These are phyloP conservation scores for Malassezia sp. DNA, from an alignment of 1,284 basidiomycete genomes.

Conservation along the genomic window DNA sequence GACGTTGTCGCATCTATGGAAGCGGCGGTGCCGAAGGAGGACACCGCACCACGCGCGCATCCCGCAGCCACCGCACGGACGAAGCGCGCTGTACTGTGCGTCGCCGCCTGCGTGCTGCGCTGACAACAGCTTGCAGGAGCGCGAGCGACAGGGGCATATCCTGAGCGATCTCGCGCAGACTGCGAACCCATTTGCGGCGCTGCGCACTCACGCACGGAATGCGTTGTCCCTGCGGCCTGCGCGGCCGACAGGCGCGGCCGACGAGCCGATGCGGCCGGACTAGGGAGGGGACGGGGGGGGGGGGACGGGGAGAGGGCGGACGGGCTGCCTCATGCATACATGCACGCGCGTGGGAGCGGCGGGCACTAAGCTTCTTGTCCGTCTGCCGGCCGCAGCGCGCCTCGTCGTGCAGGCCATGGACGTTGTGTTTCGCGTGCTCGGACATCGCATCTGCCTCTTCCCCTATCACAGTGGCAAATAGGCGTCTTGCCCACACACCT, in stretches of 20 bases:
- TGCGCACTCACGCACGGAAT: constrained; percentile 36
- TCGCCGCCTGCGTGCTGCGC: not conserved
- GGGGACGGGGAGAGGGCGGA: too few species aligned
- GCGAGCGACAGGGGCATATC: constrained; percentile 32
- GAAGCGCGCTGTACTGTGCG: constrained; percentile 6
- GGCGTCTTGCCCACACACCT: too few species aligned
- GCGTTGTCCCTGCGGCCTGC: constrained; percentile 17
- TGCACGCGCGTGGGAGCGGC: too few species aligned
- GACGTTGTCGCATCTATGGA: constrained; percentile 14
- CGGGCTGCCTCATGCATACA: too few species aligned
- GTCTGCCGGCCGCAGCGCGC: too few species aligned
- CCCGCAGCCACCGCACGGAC: not conserved
- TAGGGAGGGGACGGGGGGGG: too few species aligned
- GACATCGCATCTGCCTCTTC: too few species aligned
- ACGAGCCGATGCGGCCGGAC: constrained; percentile 1
- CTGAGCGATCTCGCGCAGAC: constrained; percentile 30
- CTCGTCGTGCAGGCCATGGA: too few species aligned
- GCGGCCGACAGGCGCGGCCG: not conserved
- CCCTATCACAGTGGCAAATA: too few species aligned
- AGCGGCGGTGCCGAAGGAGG: not conserved
- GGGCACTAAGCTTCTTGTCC: too few species aligned
- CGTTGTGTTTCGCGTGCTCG: too few species aligned
- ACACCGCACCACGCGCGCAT: not conserved
- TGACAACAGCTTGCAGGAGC: constrained; percentile 18
- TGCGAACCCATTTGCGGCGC: constrained; percentile 34